Base-by-base conservation (phyloP, 176 grass and related monocot species). In the Phoenix roebelenii region DNA sequence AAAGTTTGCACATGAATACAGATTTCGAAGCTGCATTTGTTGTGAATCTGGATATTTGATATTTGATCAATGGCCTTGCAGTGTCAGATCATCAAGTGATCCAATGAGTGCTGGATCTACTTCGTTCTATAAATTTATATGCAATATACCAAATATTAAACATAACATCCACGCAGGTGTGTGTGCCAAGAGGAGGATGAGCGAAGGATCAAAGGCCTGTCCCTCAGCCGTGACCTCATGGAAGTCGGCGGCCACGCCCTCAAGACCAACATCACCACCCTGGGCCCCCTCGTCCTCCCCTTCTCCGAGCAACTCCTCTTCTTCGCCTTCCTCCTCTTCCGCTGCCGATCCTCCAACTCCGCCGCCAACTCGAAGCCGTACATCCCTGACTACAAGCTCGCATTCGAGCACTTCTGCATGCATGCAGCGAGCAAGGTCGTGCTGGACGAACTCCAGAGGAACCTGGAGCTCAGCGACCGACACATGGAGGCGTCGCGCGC, bases 151-250 rank as follows among this genome's bases (percentile, higher is more conserved):
- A 44, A 12, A 14, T 44, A 14, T 10, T 44, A 44, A 44, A 3
- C 0, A 12, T 2, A 12, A 44, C 1, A 44, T 14, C 7, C 23
- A 7, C 26, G 18, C 49, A 83, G 92, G 15, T 91, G 82, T 15
- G 92, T 97, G 71, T 88, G 88, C 72, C 92, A 97, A 83, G 93
- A 97, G 93, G 93, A 97, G 70, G 93, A 97, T 58, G 87, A 97
- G 57, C 77, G 88, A 77, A 61, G 93, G 44, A 97, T 85, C 73
- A 97, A 97, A 69, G 87, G 93, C 4, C 69, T 97, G 3, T 83
- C 84, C 32, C 83, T 97, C 72, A 97, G 87, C 83, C 87, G 93
- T 12, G 93, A 97, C 78, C 93, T 97, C 2, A 64, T 91, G 22
- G 93, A 97, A 77, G 87, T 97, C 22, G 93, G 93, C 1, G 93